phyloP scores from a whole-genome alignment of 2,329 filamentous ascomycete species.

The Thielaviopsis punctulata region DNA sequence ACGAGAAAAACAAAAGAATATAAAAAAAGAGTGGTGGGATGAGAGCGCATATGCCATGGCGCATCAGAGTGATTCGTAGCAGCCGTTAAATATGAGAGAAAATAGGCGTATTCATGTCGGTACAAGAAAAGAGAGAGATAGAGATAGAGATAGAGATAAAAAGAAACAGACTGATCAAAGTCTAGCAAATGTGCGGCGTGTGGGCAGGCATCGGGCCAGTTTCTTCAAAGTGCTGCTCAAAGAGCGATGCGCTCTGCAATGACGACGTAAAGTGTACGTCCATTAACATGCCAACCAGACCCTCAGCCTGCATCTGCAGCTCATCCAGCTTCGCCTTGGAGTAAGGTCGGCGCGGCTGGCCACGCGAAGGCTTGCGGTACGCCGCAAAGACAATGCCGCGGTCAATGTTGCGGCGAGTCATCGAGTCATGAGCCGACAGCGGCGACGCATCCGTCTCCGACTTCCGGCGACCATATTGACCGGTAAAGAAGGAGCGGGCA shows the following conservation, averaged over 20 bases:
- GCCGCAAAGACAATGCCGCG: conserved; percentile 40
- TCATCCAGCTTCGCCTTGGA: conserved; percentile 26
- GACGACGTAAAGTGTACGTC: conserved; percentile 27
- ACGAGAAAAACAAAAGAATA: conserved; percentile 2
- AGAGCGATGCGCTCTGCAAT: conserved; percentile 14
- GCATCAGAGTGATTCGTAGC: conserved; percentile 7
- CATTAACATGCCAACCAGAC: conserved; percentile 34
- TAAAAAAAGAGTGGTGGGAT: neutral
- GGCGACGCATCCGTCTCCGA: conserved; percentile 13
- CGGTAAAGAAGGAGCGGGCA: conserved; percentile 34
- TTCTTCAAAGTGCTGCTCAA: conserved; percentile 19
- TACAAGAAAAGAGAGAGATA: neutral
- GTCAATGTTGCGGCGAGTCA: conserved; percentile 19
- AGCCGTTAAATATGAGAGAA: conserved; percentile 9
- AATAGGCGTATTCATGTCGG: neutral
- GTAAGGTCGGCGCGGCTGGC: conserved; percentile 20
- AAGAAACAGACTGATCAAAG: neutral
- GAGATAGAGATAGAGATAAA: neutral
- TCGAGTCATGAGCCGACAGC: neutral
- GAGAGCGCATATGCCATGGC: neutral
- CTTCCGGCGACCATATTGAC: conserved; percentile 18
- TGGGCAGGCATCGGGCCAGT: conserved; percentile 23
- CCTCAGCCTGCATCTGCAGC: conserved; percentile 32
- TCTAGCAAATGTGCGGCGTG: conserved; percentile 7
- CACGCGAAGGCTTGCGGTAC: conserved; percentile 29